phyloP scores from a whole-genome alignment of 176 grass and related monocot species.

The barley (Hordeum vulgare) region MorexV3_pseudomolecules_assembly NC_058522.1:536153465-536153964 shows the following conservation, averaged over 20 bases:
- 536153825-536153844: constrained; percentile 31
- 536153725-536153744: constrained; percentile 30
- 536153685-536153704: neutral
- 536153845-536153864: constrained; percentile 29
- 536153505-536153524: constrained; percentile 45
- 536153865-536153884: constrained; percentile 27
- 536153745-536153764: constrained; percentile 41
- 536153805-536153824: constrained; percentile 35
- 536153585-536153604: constrained; percentile 33
- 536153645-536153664: neutral
- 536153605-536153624: constrained; percentile 20
- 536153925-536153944: constrained; percentile 64
- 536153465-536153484: constrained; percentile 54
- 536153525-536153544: neutral
- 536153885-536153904: constrained; percentile 30
- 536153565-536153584: constrained; percentile 23
- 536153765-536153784: constrained; percentile 31
- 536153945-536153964: constrained; percentile 77
- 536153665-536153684: constrained; percentile 31
- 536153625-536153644: constrained; percentile 37
- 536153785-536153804: constrained; percentile 14
- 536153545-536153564: constrained; percentile 3
- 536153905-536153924: constrained; percentile 60
- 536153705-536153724: constrained; percentile 7
- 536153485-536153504: constrained; percentile 67